These are phyloP conservation scores for Colletotrichum liaoningense DNA, from an alignment of 2,329 filamentous ascomycete species.

Conservation along the genomic window DNA sequence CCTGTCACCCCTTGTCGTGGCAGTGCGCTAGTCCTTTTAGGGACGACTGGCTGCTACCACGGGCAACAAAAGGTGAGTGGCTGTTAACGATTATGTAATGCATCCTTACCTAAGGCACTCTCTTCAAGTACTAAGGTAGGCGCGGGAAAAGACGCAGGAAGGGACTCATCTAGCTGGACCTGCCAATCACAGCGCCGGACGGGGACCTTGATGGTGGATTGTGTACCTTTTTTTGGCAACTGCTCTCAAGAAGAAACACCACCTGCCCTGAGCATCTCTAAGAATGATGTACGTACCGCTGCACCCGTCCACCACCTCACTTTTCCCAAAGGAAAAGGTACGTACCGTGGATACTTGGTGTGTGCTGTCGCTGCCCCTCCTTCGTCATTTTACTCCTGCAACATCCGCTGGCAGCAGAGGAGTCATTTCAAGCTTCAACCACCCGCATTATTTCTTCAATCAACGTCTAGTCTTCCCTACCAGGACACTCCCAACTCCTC, in stretches of 20 bases:
- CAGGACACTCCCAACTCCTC: background rate
- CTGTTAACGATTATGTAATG: conserved; percentile 5
- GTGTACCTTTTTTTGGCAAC: conserved; percentile 23
- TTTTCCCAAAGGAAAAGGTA: no score
- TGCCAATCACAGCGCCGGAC: conserved; percentile 5
- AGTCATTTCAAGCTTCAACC: background rate
- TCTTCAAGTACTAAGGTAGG: no score
- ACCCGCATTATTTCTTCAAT: background rate
- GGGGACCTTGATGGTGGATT: background rate
- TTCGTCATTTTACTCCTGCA: background rate
- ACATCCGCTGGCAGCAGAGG: background rate
- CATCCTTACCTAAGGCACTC: no score
- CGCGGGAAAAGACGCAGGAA: background rate
- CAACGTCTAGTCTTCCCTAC: background rate
- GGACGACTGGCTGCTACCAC: conserved; percentile 33
- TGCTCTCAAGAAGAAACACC: background rate
- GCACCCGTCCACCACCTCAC: background rate
- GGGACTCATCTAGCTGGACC: no score
- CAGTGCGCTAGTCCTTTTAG: conserved; percentile 20
- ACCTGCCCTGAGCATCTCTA: no score
- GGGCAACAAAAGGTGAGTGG: conserved; percentile 31
- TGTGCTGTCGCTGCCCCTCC: conserved; percentile 5
- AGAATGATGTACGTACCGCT: background rate
- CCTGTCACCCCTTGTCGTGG: conserved; percentile 36
- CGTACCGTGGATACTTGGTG: background rate